Base-by-base conservation (phyloP, 1,139 yeast species). In the Taiozyma sp. region DNA sequence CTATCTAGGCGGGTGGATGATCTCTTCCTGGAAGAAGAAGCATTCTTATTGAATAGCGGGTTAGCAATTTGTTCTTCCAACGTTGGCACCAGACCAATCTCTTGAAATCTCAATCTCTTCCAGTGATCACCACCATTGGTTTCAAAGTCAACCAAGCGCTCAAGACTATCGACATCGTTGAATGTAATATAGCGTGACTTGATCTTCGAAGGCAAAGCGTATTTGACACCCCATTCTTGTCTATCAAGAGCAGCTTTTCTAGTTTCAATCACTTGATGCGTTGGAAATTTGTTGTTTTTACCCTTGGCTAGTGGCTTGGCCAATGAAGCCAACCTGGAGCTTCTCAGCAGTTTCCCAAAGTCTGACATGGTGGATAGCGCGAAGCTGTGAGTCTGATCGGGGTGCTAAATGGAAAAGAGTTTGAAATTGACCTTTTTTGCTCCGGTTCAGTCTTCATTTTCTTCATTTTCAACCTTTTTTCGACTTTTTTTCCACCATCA, bases 141-240 rank as follows among this genome's bases (percentile, higher is more conserved):
- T 57, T 79, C 83, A 58, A 76, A 81, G 51, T 74, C 75, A 10
- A 84, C 78, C 51, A 80, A 64, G 43, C 80, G 75, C 52, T 78
- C 79, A 51, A 73, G 68, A 48, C 77, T 76, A 59, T 83, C 88
- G 43, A 81, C 60, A 44, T 78, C 77, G 48, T 78, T 73, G 46
- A 77, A 71, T 13, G 79, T 74, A 51, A 83, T 65, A 58, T 74
- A 76, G 50, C 77, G 71, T 1, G 82, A 68, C 54, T 72, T 71
- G 47, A 75, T 65, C 53, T 75, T 76, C 14, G 70, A 65, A 4
- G 89, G 88, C 40, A 84, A 67, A 48, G 81, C 72, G 55, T 79
- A 69, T 62, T 84, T 84, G 51, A 84, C 66, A 57, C 90, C 90
- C 79, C 82, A 84, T 66, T 84, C 84, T 54, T 79, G 78, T 58